Evolutionary conservation across 352 stramenopile genomes (phyloP), one percentile per base, ranked within the genome.

Genomic region (Phytophthora fragariae): DNA sequence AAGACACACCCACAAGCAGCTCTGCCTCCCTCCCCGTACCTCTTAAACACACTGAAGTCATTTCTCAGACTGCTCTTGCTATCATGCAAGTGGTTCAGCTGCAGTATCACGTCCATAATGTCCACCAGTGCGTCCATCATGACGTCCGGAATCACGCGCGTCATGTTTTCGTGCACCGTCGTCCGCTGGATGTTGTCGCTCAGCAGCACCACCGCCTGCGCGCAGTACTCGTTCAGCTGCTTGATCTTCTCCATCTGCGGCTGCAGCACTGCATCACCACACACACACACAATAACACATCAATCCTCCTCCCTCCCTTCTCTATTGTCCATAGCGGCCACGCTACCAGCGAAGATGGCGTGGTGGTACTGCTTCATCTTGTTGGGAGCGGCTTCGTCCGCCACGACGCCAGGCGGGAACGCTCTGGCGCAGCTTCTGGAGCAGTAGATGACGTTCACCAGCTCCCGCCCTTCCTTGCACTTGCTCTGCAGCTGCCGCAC

Each of bases 1-100:
- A 46, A 5, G 17, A 14, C 37, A 46, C 12, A 3, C 17, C 11
- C 37, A 46, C 12, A 46, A 46, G 37, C 37, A 46, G 14, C 17
- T 17, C 37, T 14, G 37, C 24, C 24, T 27, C 24, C 37, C 17
- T 50, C 17, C 14, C 17, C 44, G 44, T 15, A 92, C 82, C 88
- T 73, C 68, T 94, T 94, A 63, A 88, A 93, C 3, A 92, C 77
- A 0, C 84, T 86, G 37, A 93, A 94, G 63, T 94, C 88, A 64
- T 93, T 93, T 11, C 81, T 82, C 3, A 93, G 62, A 73, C 86
- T 88, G 56, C 76, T 86, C 44, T 93, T 94, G 8, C 70, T 80
- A 52, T 94, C 86, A 29, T 91, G 80, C 14, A 94, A 75, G 29
- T 90, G 77, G 19, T 88, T 92, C 41, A 93, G 73, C 61, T 92